Evolutionary conservation across 371 early-diverging fungal species (phyloP), one percentile per base, ranked within the genome.

Genomic region (Mortierella sp.): DNA sequence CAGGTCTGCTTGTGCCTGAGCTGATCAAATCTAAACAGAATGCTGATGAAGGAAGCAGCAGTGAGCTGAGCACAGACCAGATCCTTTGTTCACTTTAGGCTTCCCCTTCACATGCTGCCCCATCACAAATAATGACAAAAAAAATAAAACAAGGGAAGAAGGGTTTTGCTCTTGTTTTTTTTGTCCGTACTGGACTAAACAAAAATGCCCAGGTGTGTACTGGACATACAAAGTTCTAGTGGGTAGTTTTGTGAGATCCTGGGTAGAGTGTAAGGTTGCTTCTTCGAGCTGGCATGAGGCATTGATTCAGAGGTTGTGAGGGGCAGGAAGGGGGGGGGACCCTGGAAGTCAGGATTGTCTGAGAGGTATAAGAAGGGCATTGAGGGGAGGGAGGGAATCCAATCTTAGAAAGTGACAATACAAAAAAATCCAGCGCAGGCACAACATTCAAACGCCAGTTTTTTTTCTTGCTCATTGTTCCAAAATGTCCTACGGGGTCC

Each of bases 81-180:
- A 61, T 6, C 26, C 13, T 31, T 26, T 79, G 82, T 82, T 82
- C 82, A 82, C 82, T 82, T 82, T 82, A 82, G 28, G 44, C 48
- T 59, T 61, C 82, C 31, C 61, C 37, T 77, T 81, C 82, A 81
- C 82, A 81, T 81, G 82, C 16, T 81, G 82, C 82, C 82, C 82
- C 82, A 81, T n/a, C 71, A 67, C 37, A 71, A 75, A 55, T 51
- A 4, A 46, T 37, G 28, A 44, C 31, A 31, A 24, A 21, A 26
- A 53, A 44, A 43, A 40, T 6, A 37, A 48, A 53, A 31, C 8
- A 46, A 21, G 8, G 51, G 28, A n/a, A 16, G 55, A 10, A 26
- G 55, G 10, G 55, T 10, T 61, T 61, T 31, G 19, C 19, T 34
- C 34, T 31, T 34, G 61, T 19, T 59, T 13, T 59, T 13, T 31